A percentile compares a stretch with the other conserved stretches of the same genome.
Evolutionary conservation across 2,329 filamentous ascomycete genomes (phyloP).

Genomic region (Beauveria pseudobassiana): DNA sequence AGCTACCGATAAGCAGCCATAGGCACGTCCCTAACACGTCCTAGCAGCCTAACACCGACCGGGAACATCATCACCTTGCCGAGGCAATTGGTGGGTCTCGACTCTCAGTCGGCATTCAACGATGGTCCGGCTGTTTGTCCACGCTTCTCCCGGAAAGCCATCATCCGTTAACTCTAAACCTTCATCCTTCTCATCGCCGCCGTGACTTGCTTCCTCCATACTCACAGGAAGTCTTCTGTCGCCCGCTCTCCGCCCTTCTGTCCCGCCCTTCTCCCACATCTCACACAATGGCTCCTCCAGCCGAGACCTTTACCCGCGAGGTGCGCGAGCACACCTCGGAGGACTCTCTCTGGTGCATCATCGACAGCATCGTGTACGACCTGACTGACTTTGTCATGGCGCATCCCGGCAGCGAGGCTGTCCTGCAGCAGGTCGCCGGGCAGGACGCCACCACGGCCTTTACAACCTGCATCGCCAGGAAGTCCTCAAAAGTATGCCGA

Average conservation of each 20-base stretch:
- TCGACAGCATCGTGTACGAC: constrained; percentile 84
- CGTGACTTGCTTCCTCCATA: background rate
- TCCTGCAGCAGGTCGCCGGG: constrained; percentile 73
- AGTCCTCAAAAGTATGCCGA: constrained; percentile 74
- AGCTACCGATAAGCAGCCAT: background rate
- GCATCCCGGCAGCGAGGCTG: constrained; percentile 74
- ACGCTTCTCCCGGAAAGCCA: background rate
- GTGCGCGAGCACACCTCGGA: constrained; percentile 70
- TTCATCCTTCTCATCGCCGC: background rate
- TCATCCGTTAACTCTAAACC: background rate
- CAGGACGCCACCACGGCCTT: constrained; percentile 71
- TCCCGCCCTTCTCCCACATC: background rate
- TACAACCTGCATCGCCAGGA: constrained; percentile 91
- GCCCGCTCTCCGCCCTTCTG: background rate
- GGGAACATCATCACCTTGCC: constrained; percentile 1
- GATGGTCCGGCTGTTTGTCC: background rate
- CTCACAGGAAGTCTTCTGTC: background rate
- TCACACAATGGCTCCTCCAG: constrained; percentile 27
- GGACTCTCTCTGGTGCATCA: constrained; percentile 73
- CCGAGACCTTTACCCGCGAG: constrained; percentile 49
- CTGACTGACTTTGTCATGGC: constrained; percentile 77
- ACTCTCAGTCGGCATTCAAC: background rate
- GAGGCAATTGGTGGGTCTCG: constrained; percentile 10
- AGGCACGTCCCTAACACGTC: background rate
- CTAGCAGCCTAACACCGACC: background rate